Base-by-base conservation (phyloP, 768 basidiomycete species). In the Russula emetica region DNA sequence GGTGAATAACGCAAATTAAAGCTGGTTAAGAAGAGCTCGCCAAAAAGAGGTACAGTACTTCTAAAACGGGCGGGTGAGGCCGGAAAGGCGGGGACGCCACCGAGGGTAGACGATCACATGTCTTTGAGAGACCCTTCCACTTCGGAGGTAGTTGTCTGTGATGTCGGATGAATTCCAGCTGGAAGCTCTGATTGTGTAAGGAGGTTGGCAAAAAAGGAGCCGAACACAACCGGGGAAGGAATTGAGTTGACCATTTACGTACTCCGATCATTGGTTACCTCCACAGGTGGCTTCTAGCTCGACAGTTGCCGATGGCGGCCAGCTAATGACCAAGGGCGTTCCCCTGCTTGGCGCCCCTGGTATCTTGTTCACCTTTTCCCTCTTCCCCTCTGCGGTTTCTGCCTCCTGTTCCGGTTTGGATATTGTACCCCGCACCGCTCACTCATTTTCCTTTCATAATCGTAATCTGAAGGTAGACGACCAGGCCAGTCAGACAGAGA, bases 241-340 rank as follows among this genome's bases (percentile, higher is more conserved):
- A 56, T 28, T 4, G 13, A 11, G 13, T 30, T 64, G 28, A 28
- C 63, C 40, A 32, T 61, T 61, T 64, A 64, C 59, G 63, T 64
- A 61, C 40, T 16, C 58, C 59, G 63, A 59, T 40, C 13, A 18
- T 16, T 36, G 5, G 26, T 45, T 54, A 8, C 56, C 57, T 24
- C 26, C 38, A 10, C 14, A 13, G 13, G 30, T 54, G 24, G 55
- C 63, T 64, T 64, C 59, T 56, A 47, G 45, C 49, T 14, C 30
- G 8, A 7, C 38, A n/a, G 7, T 53, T 60, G 59, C 61, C 61
- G 61, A 55, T 32, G 58, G 50, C 45, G 47, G 52, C 42, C 42
- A 53, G 24, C 44, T 38, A 40, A 26, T 26, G 61, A 28, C 16
- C 26, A n/a, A 26, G 13, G 61, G 55, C 18, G 62, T 2, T 20